Evolutionary conservation across 2,329 filamentous ascomycete species (phyloP).

Genomic region (Calonectria hongkongensis): DNA sequence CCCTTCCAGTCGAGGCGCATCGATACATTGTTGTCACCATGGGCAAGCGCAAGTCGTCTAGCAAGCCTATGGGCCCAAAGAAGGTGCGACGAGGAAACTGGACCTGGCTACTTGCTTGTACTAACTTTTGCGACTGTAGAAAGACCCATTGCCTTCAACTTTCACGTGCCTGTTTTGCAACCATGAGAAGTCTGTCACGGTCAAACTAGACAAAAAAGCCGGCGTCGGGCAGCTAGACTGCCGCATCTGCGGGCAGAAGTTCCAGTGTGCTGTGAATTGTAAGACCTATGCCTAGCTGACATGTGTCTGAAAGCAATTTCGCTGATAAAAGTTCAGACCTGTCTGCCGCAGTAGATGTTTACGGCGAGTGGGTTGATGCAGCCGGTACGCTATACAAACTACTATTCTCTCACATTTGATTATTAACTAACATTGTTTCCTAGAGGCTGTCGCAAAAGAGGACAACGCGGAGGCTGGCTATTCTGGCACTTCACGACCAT

Average conservation of each 20-base stretch:
- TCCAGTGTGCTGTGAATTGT: slow-evolving; percentile 96
- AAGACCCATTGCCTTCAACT: slow-evolving; percentile 84
- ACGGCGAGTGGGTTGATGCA: slow-evolving; percentile 98
- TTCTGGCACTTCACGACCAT: slow-evolving; percentile 53
- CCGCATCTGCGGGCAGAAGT: slow-evolving; percentile 94
- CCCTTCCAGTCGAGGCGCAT: slow-evolving; percentile 42
- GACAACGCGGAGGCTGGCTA: slow-evolving; percentile 57
- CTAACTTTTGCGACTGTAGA: slow-evolving; percentile 63
- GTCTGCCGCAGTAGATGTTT: slow-evolving; percentile 94
- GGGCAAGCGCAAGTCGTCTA: slow-evolving; percentile 97
- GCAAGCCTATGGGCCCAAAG: slow-evolving; percentile 87
- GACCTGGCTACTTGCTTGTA: slow-evolving; percentile 34
- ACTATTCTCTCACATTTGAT: slow-evolving; percentile 15
- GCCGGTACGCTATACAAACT: slow-evolving; percentile 67
- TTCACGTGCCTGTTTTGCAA: slow-evolving; percentile 99
- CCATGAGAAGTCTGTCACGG: slow-evolving; percentile 92
- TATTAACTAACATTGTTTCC: slow-evolving; percentile 41
- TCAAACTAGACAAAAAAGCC: slow-evolving; percentile 95
- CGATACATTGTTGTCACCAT: slow-evolving; percentile 62
- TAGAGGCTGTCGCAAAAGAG: slow-evolving; percentile 72
- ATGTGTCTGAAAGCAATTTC: slow-evolving; percentile 42
- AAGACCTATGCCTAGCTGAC: slow-evolving; percentile 55
- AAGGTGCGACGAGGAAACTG: slow-evolving; percentile 74
- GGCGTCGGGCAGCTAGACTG: slow-evolving; percentile 90
- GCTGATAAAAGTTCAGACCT: slow-evolving; percentile 76